Evolutionary conservation across 108 stramenopile species (phyloP), one percentile per base, ranked within the genome.

Genomic region (Cyclotella kingstonii): DNA sequence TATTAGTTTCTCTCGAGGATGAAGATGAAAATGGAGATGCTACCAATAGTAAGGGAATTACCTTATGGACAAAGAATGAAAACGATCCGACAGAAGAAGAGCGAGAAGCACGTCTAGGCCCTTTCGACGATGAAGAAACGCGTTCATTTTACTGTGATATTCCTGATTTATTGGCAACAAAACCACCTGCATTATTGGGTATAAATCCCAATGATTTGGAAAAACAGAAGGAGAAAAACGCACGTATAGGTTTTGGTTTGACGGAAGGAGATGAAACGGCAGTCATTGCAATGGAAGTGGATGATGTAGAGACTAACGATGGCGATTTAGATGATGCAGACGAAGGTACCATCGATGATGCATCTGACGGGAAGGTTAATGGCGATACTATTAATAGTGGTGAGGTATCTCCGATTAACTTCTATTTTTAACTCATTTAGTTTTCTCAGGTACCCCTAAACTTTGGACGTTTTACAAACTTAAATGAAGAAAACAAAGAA

Each of bases 81-180:
- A 79, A 66, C 10, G 88, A 70, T 11, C 69, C 80, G 34, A 83
- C 84, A 21, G 81, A 72, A 0, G 70, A 69, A 19, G 60, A 61
- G n/a, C 46, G 27, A 12, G 81, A 87, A 67, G 60, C 45, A 4
- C 45, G 44, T 28, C 80, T 90, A 58, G 94, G 94, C 5, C 90
- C 95, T 12, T 98, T 91, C 63, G 96, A 93, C 55, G 96, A 97
- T 63, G 87, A 85, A 35, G 94, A 95, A 70, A 91, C 84, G 21
- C 77, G 86, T 23, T 69, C 72, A 3, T 98, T 98, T 81, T 98
- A 98, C 66, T 89, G 89, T 54, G 95, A 95, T 63, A 77, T 96
- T 52, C 95, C 97, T 17, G 95, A 96, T 53, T 79, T 96, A 6
- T 76, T 98, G 25, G 76, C 84, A 12, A 92, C 87, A 7, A 84